Percentiles rank a stretch among this genome's conserved stretches.
Conservation (phyloP, 2,329 filamentous ascomycete genomes). For the Laburnicola sp. region DNA sequence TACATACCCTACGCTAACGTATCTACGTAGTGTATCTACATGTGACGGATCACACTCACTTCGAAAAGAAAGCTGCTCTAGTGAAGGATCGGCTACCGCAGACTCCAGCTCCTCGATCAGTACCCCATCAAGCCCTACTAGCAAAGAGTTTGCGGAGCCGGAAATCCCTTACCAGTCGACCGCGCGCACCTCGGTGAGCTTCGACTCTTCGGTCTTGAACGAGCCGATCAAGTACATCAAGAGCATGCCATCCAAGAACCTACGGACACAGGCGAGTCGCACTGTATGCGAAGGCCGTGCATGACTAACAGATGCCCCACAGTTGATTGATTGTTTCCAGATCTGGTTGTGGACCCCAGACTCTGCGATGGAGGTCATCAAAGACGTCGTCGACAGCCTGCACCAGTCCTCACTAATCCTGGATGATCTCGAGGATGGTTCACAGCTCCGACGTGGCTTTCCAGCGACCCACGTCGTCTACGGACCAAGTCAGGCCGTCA, state of each 20-base stretch:
- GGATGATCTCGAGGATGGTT: constrained; percentile 75
- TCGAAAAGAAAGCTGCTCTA: not conserved
- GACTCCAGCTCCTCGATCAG: not conserved
- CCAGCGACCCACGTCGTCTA: constrained; percentile 83
- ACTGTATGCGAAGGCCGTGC: not conserved
- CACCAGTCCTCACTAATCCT: constrained; percentile 70
- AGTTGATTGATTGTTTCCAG: constrained; percentile 70
- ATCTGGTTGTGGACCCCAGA: constrained; percentile 71
- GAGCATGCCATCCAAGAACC: constrained; percentile 61
- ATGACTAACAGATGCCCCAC: constrained; percentile 59
- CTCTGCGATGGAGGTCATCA: constrained; percentile 69
- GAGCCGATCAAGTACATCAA: constrained; percentile 5
- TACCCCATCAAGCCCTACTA: not conserved
- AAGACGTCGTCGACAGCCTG: constrained; percentile 74
- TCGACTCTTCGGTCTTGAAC: not conserved
- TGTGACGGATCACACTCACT: no score
- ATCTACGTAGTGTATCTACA: no score
- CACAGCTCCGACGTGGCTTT: constrained; percentile 62
- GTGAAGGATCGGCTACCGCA: not conserved
- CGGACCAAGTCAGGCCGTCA: constrained; percentile 80
- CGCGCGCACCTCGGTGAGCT: not conserved
- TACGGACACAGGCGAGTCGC: constrained; percentile 47
- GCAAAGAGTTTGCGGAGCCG: not conserved
- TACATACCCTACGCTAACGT: no score
- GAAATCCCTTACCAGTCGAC: not conserved